phyloP scores from a whole-genome alignment of 1,139 yeast species.

The Hyphopichia pseudoburtonii region DNA sequence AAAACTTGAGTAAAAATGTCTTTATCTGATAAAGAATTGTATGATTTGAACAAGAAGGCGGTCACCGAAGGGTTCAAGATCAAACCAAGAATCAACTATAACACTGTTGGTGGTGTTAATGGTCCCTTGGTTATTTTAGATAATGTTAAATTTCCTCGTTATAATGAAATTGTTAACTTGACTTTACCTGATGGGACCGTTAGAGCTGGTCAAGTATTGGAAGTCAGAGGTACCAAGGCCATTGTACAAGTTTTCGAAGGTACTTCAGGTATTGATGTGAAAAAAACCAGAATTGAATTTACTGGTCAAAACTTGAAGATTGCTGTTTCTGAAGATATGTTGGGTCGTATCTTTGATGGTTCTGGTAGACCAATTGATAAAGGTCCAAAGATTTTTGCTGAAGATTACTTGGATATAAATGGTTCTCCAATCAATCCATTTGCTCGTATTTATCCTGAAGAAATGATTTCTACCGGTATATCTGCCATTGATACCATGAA shows the following conservation, averaged over 20 bases:
- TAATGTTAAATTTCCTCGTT: conserved; percentile 94
- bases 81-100: conserved; percentile 86
- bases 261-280: conserved; percentile 95
- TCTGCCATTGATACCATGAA: conserved; percentile 99
- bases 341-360: conserved; percentile 98
- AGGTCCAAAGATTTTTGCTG: conserved; percentile 98
- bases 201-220: conserved; percentile 97
- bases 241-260: conserved; percentile 99
- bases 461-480: conserved; percentile 98
- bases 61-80: conserved; percentile 88
- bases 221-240: conserved; percentile 95
- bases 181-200: conserved; percentile 92
- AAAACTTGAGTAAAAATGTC: conserved; percentile 14
- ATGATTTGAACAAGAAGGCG: conserved; percentile 85
- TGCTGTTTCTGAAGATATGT: conserved; percentile 94
- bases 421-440: conserved; percentile 98
- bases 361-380: conserved; percentile 98
- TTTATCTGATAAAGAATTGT: conserved; percentile 57
- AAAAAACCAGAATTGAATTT: conserved; percentile 94
- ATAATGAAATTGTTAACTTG: conserved; percentile 92
- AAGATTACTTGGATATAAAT: conserved; percentile 94
- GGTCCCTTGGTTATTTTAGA: conserved; percentile 97
- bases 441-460: conserved; percentile 98
- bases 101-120: conserved; percentile 96
- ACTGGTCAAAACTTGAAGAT: conserved; percentile 92